Evolutionary conservation across 495 filamentous ascomycete genomes (phyloP).

Genomic region (Neurospora sp.): DNA sequence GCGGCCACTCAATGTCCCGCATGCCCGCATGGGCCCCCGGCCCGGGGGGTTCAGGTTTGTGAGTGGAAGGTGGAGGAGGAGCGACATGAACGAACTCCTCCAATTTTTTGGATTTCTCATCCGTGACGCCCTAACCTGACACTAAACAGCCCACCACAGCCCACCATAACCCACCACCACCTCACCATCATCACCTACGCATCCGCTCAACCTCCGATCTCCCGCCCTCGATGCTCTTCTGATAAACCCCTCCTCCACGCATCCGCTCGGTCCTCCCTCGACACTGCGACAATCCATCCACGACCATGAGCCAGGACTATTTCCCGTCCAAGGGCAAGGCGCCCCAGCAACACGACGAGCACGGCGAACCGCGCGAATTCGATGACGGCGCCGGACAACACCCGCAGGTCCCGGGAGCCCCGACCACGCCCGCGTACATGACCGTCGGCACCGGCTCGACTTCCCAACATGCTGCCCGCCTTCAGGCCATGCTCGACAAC

Average conservation of each 20-base stretch:
- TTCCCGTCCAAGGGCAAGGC: constrained; percentile 37
- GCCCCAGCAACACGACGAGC: constrained; percentile 10
- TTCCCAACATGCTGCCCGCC: constrained; percentile 57
- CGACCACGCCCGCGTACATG: constrained; percentile 58
- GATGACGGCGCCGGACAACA: constrained; percentile 6
- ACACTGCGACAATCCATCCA: constrained; percentile 4
- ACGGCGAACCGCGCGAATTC: constrained; percentile 13
- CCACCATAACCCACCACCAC: neutral
- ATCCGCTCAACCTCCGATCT: neutral
- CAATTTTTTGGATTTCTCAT: constrained; percentile 1
- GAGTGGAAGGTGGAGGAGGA: neutral
- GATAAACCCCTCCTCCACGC: neutral
- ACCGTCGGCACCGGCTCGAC: constrained; percentile 77
- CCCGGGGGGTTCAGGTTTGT: neutral
- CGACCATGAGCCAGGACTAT: constrained; percentile 68
- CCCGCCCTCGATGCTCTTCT: neutral
- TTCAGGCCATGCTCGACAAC: constrained; percentile 63
- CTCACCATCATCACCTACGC: neutral
- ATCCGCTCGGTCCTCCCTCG: neutral
- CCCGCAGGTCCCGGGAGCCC: constrained; percentile 8
- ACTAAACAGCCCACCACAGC: neutral
- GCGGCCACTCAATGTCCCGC: neutral
- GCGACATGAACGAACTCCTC: neutral
- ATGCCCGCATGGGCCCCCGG: neutral
- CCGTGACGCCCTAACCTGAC: neutral